phyloP scores from a whole-genome alignment of 2,329 filamentous ascomycete species.

The Aspergillus aculeatinus region DNA sequence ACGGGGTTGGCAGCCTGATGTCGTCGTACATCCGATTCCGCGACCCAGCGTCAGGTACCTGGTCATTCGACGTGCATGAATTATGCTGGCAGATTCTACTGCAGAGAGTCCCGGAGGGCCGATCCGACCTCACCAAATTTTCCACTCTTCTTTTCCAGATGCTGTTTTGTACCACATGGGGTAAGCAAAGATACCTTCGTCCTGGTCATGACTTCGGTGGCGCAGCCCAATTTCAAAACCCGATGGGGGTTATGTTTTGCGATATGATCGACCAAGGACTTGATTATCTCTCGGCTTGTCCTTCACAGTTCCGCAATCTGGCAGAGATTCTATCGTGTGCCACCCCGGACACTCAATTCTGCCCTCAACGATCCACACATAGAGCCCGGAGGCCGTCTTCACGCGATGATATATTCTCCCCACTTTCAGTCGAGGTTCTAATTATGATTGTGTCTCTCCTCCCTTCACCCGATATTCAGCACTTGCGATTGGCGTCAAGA shows the following conservation, averaged over 20 bases:
- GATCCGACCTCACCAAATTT: background rate
- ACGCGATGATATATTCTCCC: background rate
- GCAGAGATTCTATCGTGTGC: background rate
- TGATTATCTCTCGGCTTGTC: background rate
- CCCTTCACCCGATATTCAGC: background rate
- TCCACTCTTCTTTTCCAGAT: background rate
- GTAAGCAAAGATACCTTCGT: background rate
- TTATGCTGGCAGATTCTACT: slow-evolving; percentile 7
- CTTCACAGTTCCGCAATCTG: background rate
- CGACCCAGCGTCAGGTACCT: background rate
- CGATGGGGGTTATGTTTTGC: background rate
- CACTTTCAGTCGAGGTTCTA: slow-evolving; percentile 2
- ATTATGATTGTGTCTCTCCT: background rate
- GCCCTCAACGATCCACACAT: background rate
- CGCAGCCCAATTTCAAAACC: slow-evolving; percentile 1
- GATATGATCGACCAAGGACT: background rate
- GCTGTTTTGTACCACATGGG: slow-evolving; percentile 3
- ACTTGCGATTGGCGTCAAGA: slow-evolving; percentile 4
- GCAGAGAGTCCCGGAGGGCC: background rate
- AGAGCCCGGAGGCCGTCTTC: background rate
- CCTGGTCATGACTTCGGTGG: slow-evolving; percentile 11
- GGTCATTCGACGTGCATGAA: slow-evolving; percentile 2
- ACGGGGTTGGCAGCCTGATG: background rate
- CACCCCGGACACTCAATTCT: background rate
- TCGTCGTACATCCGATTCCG: background rate